Evolutionary conservation across 768 basidiomycete genomes (phyloP), one percentile per base, ranked within the genome.

Genomic region (Russula sp.): DNA sequence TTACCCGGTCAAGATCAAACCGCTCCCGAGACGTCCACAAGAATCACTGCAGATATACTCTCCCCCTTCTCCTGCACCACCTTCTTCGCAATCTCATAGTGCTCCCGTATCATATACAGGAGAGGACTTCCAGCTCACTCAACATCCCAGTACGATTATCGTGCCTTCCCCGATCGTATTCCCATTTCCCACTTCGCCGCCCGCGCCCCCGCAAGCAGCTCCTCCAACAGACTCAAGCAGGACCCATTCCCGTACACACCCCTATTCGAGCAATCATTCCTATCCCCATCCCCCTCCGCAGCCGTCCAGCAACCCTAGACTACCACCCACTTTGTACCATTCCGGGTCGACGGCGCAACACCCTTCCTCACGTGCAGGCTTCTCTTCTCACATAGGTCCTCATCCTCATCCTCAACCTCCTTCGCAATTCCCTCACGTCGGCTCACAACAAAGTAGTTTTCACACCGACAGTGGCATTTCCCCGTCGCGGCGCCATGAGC

Each of bases 181-280:
- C n/a, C n/a, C n/a, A n/a, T n/a, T n/a, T n/a, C n/a, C n/a, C n/a
- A n/a, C n/a, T n/a, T n/a, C n/a, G n/a, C n/a, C n/a, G n/a, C n/a
- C n/a, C n/a, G n/a, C n/a, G n/a, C n/a, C n/a, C n/a, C n/a, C n/a
- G n/a, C n/a, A n/a, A n/a, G n/a, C n/a, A n/a, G n/a, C n/a, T n/a
- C n/a, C n/a, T n/a, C n/a, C n/a, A n/a, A n/a, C n/a, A n/a, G n/a
- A n/a, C n/a, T n/a, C n/a, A n/a, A n/a, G n/a, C n/a, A n/a, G n/a
- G n/a, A n/a, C n/a, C n/a, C 55, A 61, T 22, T 52, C 64, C 24
- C 59, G 64, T n/a, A 57, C 64, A 7, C 64, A 61, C 0, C 61
- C 64, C 2, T 57, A 65, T 44, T 61, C 59, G 18, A 65, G 64
- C 40, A 61, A 46, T 51, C 40, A 57, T 28, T 65, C 64, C 1